Conservation (phyloP, 1,284 basidiomycete genomes). For the Marasmius sp. region DNA sequence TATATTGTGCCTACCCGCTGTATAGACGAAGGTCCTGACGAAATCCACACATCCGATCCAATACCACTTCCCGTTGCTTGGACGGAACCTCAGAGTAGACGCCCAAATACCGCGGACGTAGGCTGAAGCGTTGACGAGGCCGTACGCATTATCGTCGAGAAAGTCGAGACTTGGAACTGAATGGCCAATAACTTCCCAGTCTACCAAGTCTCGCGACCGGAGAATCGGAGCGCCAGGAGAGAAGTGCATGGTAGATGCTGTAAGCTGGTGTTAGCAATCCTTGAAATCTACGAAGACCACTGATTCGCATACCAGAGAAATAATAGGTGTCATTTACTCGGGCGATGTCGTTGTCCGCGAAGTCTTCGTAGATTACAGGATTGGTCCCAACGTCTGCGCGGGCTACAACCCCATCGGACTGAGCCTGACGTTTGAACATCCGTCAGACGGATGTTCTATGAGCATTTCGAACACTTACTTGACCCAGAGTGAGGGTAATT, state of each 20-base stretch:
- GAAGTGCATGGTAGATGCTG: conserved; percentile 17
- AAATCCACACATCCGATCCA: conserved; percentile 27
- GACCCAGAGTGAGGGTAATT: background rate
- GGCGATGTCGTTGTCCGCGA: conserved; percentile 22
- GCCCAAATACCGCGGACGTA: conserved; percentile 27
- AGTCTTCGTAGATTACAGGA: conserved; percentile 23
- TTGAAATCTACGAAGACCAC: background rate
- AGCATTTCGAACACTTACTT: background rate
- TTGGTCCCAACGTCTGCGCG: conserved; percentile 8
- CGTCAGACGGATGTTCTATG: background rate
- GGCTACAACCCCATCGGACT: background rate
- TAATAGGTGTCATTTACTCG: conserved; percentile 23
- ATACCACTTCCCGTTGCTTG: conserved; percentile 20
- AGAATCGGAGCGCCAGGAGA: conserved; percentile 26
- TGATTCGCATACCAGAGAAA: conserved; percentile 13
- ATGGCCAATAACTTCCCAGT: conserved; percentile 28
- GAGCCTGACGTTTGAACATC: background rate
- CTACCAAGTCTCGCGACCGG: conserved; percentile 23
- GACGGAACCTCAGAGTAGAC: conserved; percentile 20
- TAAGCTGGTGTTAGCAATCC: background rate
- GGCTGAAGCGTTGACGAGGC: conserved; percentile 18
- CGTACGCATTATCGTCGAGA: conserved; percentile 15
- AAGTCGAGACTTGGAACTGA: conserved; percentile 25
- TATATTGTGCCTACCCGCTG: conserved; percentile 10
- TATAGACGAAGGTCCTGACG: conserved; percentile 18